A percentile compares a stretch with the other conserved stretches of the same genome.
Evolutionary conservation across 2,329 filamentous ascomycete genomes (phyloP).

Genomic region (Fusarium sambucinum): DNA sequence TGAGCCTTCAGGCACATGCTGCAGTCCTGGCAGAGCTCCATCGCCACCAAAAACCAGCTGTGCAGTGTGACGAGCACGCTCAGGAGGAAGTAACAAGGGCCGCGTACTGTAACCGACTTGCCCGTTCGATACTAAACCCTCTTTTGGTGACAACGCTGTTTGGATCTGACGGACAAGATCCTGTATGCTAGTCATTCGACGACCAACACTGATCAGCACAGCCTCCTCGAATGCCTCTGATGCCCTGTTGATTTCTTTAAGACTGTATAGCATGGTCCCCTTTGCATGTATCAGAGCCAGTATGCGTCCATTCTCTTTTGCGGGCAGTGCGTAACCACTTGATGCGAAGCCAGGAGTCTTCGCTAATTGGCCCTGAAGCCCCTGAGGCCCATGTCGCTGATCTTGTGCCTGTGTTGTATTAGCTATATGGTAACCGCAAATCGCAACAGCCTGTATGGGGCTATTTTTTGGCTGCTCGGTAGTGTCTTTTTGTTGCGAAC

Average conservation of each 20-base stretch:
- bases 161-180: conserved; percentile 85
- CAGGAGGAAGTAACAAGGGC: conserved; percentile 84
- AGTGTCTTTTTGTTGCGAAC: conserved; percentile 11
- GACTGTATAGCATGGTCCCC: conserved; percentile 95
- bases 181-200: conserved; percentile 76
- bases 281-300: conserved; percentile 96
- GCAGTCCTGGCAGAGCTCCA: conserved; percentile 84
- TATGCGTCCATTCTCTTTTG: conserved; percentile 90
- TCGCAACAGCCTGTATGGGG: conserved; percentile 14
- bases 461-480: conserved; percentile 15
- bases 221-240: conserved; percentile 95
- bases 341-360: conserved; percentile 50
- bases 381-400: conserved; percentile 37
- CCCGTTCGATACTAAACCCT: conserved; percentile 24
- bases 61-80: conserved; percentile 84
- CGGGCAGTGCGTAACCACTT: conserved; percentile 82
- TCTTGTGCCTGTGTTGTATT: conserved; percentile 43
- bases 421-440: conserved; percentile 35
- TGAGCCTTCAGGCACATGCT: conserved; percentile 72
- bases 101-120: conserved; percentile 27
- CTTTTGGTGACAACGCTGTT: conserved; percentile 67
- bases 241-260: conserved; percentile 84
- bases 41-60: conserved; percentile 82
- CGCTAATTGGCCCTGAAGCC: conserved; percentile 37
- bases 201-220: conserved; percentile 86